Percentiles rank a stretch among this genome's conserved stretches.
These are phyloP conservation scores for Colletotrichum filicis DNA, from an alignment of 2,329 filamentous ascomycete genomes.

Conservation along the genomic window DNA sequence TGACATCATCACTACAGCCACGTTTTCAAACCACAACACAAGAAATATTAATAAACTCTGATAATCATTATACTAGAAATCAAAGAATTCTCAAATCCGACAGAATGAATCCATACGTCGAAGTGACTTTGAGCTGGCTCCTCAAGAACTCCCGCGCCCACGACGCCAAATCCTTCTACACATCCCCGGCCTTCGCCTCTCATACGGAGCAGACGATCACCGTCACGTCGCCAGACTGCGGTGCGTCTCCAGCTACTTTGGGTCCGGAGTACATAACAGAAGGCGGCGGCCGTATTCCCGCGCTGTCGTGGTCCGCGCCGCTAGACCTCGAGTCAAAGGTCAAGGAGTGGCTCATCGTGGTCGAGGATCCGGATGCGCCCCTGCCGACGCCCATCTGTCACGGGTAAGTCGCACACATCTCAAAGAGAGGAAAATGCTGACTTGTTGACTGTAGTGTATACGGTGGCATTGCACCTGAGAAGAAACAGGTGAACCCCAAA, in stretches of 20 bases:
- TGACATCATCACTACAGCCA: neutral
- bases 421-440: neutral
- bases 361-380: slow-evolving; percentile 59
- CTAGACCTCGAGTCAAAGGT: slow-evolving; percentile 41
- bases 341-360: slow-evolving; percentile 57
- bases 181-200: slow-evolving; percentile 46
- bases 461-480: slow-evolving; percentile 49
- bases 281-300: slow-evolving; percentile 52
- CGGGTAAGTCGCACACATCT: slow-evolving; percentile 45
- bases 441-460: slow-evolving; percentile 43
- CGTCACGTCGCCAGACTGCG: slow-evolving; percentile 53
- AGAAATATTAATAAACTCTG: neutral
- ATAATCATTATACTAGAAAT: too few species aligned
- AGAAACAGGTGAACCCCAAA: slow-evolving; percentile 44
- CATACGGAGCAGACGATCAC: slow-evolving; percentile 48
- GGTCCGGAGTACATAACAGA: slow-evolving; percentile 50
- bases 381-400: slow-evolving; percentile 57
- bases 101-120: slow-evolving; percentile 44
- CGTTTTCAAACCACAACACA: neutral
- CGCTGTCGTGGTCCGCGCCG: slow-evolving; percentile 51
- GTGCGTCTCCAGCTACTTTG: slow-evolving; percentile 48
- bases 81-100: neutral
- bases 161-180: slow-evolving; percentile 52
- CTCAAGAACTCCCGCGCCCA: slow-evolving; percentile 49
- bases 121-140: slow-evolving; percentile 51